These are phyloP conservation scores for Physcomitrellopsis africana DNA, from an alignment of 225 moss, liverwort and hornwort genomes.

Conservation along the genomic window DNA sequence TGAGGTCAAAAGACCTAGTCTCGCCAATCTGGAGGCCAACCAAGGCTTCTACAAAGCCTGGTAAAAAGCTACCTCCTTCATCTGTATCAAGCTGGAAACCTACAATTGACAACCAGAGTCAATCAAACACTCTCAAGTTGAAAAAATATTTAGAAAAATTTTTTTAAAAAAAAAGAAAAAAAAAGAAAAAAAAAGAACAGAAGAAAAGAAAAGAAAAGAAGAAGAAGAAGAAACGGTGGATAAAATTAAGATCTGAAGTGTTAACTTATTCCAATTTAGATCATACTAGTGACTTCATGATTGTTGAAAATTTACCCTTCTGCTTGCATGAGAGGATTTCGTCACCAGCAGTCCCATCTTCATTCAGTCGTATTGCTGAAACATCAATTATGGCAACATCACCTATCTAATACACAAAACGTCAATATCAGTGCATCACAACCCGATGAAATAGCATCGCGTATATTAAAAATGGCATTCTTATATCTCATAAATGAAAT, in stretches of 20 bases:
- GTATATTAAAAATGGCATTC: background rate
- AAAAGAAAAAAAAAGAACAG: background rate
- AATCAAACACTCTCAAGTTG: background rate
- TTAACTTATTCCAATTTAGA: background rate
- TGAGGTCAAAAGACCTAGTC: constrained; percentile 78
- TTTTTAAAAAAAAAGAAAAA: background rate
- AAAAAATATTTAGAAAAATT: too few species aligned
- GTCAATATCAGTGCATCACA: constrained; percentile 17
- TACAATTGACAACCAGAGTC: constrained; percentile 32
- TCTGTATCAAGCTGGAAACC: constrained; percentile 98
- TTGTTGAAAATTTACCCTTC: constrained; percentile 56
- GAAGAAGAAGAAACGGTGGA: background rate
- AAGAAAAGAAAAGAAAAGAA: background rate
- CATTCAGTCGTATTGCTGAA: constrained; percentile 84
- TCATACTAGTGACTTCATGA: background rate
- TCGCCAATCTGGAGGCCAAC: constrained; percentile 70
- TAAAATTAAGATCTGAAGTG: background rate
- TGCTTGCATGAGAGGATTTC: constrained; percentile 92
- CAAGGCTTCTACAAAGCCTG: constrained; percentile 89
- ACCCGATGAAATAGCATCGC: background rate
- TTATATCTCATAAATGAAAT: background rate
- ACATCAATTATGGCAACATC: constrained; percentile 91
- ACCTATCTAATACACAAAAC: constrained; percentile 58
- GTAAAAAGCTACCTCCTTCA: constrained; percentile 87
- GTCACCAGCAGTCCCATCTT: constrained; percentile 83